A percentile compares a stretch with the other conserved stretches of the same genome.
Conservation (phyloP, 208 protist species). For the Acanthamoeba rhysodes region DNA sequence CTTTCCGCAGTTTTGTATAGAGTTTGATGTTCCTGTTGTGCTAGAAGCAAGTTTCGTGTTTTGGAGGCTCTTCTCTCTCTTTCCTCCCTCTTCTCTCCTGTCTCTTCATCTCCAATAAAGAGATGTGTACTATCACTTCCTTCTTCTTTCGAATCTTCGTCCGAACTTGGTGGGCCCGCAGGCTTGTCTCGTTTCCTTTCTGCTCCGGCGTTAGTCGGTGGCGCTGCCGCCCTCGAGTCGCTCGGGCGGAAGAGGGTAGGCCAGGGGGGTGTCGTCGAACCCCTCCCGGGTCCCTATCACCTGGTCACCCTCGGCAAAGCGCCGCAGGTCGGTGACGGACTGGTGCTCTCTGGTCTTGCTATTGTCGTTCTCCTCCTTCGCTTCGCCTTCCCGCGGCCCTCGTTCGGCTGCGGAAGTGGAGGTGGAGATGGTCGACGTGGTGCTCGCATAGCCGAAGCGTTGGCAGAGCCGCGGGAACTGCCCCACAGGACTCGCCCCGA, state of each 20-base stretch:
- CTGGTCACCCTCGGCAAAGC: constrained; percentile 31
- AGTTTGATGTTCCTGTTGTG: too few species aligned
- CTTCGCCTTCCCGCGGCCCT: not conserved
- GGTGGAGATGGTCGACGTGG: not conserved
- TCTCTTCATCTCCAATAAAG: not conserved
- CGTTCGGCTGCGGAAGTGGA: not conserved
- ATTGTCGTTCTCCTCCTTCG: not conserved
- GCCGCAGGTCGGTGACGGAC: constrained; percentile 23
- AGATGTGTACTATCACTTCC: not conserved
- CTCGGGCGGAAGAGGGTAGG: constrained; percentile 37
- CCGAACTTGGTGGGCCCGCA: not conserved
- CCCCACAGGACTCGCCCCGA: not conserved
- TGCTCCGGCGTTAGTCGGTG: not conserved
- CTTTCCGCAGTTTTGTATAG: too few species aligned
- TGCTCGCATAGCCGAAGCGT: not conserved
- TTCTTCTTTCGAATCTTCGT: not conserved
- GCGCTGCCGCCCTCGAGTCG: constrained; percentile 39
- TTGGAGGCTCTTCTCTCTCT: not conserved
- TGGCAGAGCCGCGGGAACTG: not conserved
- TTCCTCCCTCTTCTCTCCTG: not conserved
- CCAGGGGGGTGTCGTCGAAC: constrained; percentile 16
- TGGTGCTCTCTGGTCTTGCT: not conserved
- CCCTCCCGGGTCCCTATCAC: constrained; percentile 10
- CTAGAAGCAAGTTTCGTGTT: too few species aligned
- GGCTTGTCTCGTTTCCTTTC: not conserved